phyloP scores from a whole-genome alignment of 306 rosid genomes.

The Quillaja saponaria region DNA sequence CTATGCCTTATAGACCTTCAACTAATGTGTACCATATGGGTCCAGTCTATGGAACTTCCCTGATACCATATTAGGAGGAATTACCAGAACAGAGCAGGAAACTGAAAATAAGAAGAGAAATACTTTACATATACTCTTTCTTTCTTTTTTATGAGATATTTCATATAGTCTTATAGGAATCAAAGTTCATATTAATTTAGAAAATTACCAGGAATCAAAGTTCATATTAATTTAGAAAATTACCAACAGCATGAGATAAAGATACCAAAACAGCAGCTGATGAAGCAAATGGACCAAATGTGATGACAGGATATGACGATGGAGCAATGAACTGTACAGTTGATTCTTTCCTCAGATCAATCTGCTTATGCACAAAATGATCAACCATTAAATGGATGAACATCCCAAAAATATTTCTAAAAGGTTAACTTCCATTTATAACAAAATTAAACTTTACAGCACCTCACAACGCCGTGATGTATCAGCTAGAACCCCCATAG shows the following conservation, averaged over 20 bases:
- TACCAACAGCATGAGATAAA: constrained; percentile 84
- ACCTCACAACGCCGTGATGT: constrained; percentile 94
- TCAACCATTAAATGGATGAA: constrained; percentile 22
- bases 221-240: constrained; percentile 26
- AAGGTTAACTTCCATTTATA: constrained; percentile 28
- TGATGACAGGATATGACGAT: constrained; percentile 76
- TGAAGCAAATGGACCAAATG: constrained; percentile 88
- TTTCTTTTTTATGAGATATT: too few relatives aligned
- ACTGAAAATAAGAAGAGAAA: too few relatives aligned
- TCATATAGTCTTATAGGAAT: too few relatives aligned
- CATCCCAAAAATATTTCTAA: constrained; percentile 12
- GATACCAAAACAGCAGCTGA: constrained; percentile 69
- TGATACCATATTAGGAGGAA: too few relatives aligned
- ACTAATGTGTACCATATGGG: too few relatives aligned
- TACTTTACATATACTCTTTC: too few relatives aligned
- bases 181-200: constrained; percentile 5
- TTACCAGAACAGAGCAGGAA: too few relatives aligned
- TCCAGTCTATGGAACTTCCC: too few relatives aligned
- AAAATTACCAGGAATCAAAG: constrained; percentile 18
- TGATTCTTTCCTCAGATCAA: constrained; percentile 82
- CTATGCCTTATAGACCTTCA: too few relatives aligned
- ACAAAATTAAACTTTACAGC: constrained; percentile 30
- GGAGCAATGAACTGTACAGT: constrained; percentile 58
- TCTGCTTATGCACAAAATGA: constrained; percentile 50
- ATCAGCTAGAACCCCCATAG: constrained; percentile 88